Percentiles rank a stretch among this genome's conserved stretches.
These are phyloP conservation scores for Verruconis gallopava DNA, from an alignment of 2,329 filamentous ascomycete species.

Conservation along the genomic window DNA sequence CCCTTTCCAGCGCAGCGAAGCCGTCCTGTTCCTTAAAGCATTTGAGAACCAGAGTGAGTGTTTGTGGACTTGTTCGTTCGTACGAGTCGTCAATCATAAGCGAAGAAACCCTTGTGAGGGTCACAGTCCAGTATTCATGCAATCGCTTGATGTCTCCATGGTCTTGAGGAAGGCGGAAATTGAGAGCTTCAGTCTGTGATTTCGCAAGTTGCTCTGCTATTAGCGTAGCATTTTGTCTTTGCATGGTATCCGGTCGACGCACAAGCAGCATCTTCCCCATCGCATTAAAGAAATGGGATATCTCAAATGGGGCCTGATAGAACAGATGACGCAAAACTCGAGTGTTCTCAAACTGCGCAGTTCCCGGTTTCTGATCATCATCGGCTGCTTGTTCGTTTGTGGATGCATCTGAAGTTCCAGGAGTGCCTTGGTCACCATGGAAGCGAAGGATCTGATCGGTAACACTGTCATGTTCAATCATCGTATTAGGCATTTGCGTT, in stretches of 20 bases:
- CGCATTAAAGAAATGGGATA: constrained; percentile 76
- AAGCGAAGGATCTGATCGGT: neutral
- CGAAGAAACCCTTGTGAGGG: constrained; percentile 64
- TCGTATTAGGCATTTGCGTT: constrained; percentile 24
- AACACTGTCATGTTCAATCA: neutral
- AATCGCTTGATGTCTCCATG: constrained; percentile 44
- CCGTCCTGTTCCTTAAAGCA: constrained; percentile 77
- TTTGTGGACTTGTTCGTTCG: constrained; percentile 22
- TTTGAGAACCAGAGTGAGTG: constrained; percentile 60
- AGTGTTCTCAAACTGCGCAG: constrained; percentile 56
- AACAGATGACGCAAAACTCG: constrained; percentile 64
- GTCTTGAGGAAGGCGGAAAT: constrained; percentile 33
- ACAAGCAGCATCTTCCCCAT: constrained; percentile 70
- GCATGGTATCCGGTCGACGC: constrained; percentile 56
- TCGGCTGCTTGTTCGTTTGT: neutral
- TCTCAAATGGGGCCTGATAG: constrained; percentile 62
- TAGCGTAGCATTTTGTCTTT: constrained; percentile 46
- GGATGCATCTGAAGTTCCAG: neutral
- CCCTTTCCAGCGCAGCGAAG: constrained; percentile 55
- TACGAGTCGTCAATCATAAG: constrained; percentile 54
- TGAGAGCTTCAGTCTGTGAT: constrained; percentile 55
- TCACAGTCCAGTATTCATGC: constrained; percentile 70
- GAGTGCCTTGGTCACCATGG: constrained; percentile 12
- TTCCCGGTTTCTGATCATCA: constrained; percentile 10
- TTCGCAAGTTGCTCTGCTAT: constrained; percentile 59